A percentile compares a stretch with the other conserved stretches of the same genome.
phyloP scores from a whole-genome alignment of 306 rosid genomes.

The Casuarina glauca region DNA sequence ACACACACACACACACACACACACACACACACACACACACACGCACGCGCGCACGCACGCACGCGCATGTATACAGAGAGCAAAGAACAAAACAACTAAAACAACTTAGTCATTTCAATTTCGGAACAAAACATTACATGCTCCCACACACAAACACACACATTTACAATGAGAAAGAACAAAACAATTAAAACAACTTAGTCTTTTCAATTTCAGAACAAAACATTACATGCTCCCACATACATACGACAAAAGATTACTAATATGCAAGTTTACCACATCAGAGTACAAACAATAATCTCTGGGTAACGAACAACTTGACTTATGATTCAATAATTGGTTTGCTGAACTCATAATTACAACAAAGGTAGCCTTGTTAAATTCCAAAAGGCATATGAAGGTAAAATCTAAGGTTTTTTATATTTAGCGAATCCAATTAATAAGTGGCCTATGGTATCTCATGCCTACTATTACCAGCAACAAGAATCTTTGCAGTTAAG shows the following conservation, averaged over 20 bases:
- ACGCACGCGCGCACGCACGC: too few species aligned
- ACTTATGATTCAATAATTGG: not conserved
- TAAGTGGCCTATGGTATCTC: not conserved
- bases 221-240: not conserved
- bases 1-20: too few species aligned
- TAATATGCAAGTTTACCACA: not conserved
- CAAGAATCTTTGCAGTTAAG: not conserved
- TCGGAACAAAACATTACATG: too few species aligned
- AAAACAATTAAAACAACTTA: constrained; percentile 1
- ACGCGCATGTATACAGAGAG: too few species aligned
- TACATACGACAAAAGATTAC: not conserved
- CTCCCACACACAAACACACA: too few species aligned
- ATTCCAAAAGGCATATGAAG: not conserved
- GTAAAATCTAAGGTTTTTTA: not conserved
- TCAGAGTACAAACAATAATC: not conserved
- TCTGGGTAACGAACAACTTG: not conserved
- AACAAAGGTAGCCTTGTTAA: not conserved
- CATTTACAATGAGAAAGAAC: not conserved
- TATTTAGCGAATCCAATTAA: not conserved
- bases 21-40: too few species aligned
- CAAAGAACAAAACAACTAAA: too few species aligned
- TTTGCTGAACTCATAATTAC: not conserved
- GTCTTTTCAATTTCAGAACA: not conserved
- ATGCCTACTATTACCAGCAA: not conserved
- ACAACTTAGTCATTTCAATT: too few species aligned